These are phyloP conservation scores for Schizosaccharomyces versatilis DNA, from an alignment of 1,139 yeast genomes.

Conservation along the genomic window DNA sequence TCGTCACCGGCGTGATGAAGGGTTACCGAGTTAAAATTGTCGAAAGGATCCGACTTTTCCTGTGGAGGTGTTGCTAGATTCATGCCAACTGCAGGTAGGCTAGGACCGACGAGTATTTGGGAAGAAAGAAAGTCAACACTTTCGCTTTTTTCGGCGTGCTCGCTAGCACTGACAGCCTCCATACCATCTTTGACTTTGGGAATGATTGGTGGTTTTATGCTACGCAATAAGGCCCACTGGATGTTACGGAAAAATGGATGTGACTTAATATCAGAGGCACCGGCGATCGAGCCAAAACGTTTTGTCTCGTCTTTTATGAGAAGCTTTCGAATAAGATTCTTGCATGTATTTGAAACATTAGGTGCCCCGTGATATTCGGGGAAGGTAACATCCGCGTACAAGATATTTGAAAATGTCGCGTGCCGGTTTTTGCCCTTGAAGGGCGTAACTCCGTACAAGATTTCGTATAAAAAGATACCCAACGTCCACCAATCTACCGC, in stretches of 20 bases:
- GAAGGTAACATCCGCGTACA: constrained; percentile 65
- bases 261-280: constrained; percentile 80
- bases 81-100: constrained; percentile 42
- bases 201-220: constrained; percentile 84
- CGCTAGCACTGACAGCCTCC: constrained; percentile 19
- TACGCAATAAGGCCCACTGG: constrained; percentile 85
- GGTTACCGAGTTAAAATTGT: constrained; percentile 70
- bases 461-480: constrained; percentile 76
- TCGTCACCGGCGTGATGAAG: constrained; percentile 32
- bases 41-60: constrained; percentile 44
- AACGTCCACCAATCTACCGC: constrained; percentile 99
- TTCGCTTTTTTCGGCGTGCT: constrained; percentile 9
- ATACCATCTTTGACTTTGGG: constrained; percentile 52
- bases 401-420: constrained; percentile 66
- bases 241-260: constrained; percentile 78
- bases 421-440: constrained; percentile 79
- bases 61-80: constrained; percentile 49
- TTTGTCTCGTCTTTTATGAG: constrained; percentile 72
- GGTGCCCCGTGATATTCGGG: constrained; percentile 25
- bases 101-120: constrained; percentile 46
- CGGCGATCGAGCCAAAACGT: constrained; percentile 72
- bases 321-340: constrained; percentile 53
- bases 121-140: constrained; percentile 19
- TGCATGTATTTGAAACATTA: constrained; percentile 51
- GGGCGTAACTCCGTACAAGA: constrained; percentile 89